Evolutionary conservation across 331 rosid genomes (phyloP).

Genomic region (Pyrus hybrid): DNA sequence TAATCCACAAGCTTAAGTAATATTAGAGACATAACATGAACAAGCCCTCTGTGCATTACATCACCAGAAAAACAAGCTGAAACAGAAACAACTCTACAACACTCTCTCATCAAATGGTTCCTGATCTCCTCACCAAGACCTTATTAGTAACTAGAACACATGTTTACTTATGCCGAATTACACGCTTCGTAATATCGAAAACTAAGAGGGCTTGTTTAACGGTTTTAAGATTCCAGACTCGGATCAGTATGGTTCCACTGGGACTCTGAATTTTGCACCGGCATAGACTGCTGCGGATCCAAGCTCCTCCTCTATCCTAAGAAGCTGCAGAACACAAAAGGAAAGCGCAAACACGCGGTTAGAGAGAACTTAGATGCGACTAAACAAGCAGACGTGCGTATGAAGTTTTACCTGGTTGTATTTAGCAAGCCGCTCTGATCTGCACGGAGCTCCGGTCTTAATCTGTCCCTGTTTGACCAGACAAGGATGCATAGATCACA

Average conservation of each 20-base stretch:
- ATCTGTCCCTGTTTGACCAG: constrained; percentile 67
- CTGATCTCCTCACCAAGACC: not conserved
- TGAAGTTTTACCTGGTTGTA: constrained; percentile 58
- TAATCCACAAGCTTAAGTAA: not conserved
- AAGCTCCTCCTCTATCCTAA: constrained; percentile 78
- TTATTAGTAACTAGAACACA: not conserved
- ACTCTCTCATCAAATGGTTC: not conserved
- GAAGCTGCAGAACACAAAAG: constrained; percentile 46
- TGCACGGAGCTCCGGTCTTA: too few relatives aligned
- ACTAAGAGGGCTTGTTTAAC: not conserved
- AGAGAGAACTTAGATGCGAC: not conserved
- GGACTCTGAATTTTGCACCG: constrained; percentile 63
- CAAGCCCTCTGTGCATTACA: not conserved
- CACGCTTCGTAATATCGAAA: not conserved
- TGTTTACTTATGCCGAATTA: not conserved
- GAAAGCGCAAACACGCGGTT: not conserved
- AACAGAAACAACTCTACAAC: not conserved
- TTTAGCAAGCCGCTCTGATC: constrained; percentile 93
- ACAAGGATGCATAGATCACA: not conserved
- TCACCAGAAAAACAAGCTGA: not conserved
- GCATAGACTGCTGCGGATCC: constrained; percentile 65
- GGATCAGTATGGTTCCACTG: constrained; percentile 59
- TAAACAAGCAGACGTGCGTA: not conserved
- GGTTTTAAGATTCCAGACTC: not conserved
- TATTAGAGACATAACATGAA: too few relatives aligned